Evolutionary conservation across 805 yeast genomes (phyloP), one percentile per base, ranked within the genome.

Genomic region (Candida maltosa): DNA sequence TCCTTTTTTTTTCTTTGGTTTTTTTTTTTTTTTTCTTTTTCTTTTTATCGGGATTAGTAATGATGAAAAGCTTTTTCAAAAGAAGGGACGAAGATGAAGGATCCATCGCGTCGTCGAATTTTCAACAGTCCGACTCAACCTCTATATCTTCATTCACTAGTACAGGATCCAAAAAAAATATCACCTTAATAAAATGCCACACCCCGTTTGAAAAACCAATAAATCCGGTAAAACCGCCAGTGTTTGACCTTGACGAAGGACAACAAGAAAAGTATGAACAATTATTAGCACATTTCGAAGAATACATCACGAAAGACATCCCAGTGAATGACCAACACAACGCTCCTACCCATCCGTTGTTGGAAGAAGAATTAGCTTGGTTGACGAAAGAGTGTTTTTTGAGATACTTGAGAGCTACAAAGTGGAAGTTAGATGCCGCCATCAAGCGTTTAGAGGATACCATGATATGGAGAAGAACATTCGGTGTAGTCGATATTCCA

Each of bases 401-500:
- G 33, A 53, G 80, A 38, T 75, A 72, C 42, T 56, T 75, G 30
- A 55, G 76, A 27, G 80, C 80, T 6, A 59, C 72, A 27, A 74
- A 73, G 41, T 75, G 80, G 78, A 60, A 70, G 38, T 48, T 48
- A 0, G 61, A 63, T 7, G 54, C 58, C 6, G 66, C 79, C 4
- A 66, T 69, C 17, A 65, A 68, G 37, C 52, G 75, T 36, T 50
- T 75, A 8, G 66, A 64, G 28, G 68, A 66, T 12, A 72, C 79
- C 1, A 39, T 75, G n/a, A 54, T 62, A 1, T 75, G 81, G 81
- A 65, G 81, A 55, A 61, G 80, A 40, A 69, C 73, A 8, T 73
- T 73, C 47, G 80, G 80, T 6, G 56, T 65, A 15, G 62, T 59
- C 9, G 32, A 51, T 5, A 44, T 61, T 16, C 61, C 60, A 2